Percentiles rank a stretch among this genome's conserved stretches.
These are phyloP conservation scores for Dacryopinax spathularia DNA, from an alignment of 768 basidiomycete genomes.

Conservation along the genomic window DNA sequence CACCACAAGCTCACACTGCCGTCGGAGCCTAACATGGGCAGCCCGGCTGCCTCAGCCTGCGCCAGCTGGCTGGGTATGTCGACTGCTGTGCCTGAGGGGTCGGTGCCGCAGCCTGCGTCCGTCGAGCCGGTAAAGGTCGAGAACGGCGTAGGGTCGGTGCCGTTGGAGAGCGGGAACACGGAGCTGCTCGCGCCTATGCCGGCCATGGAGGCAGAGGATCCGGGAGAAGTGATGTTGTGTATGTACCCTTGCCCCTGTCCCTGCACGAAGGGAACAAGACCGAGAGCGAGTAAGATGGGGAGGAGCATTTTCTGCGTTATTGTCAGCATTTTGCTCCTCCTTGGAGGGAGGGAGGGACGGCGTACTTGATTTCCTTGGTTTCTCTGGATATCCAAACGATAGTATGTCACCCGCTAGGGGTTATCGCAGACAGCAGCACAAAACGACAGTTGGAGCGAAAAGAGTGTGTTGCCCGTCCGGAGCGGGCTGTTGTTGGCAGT, in stretches of 20 bases:
- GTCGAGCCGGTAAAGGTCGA: neutral
- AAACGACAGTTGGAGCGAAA: no score
- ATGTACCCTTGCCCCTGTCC: neutral
- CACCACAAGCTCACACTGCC: neutral
- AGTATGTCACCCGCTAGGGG: neutral
- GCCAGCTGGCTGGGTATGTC: neutral
- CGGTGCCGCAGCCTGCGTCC: neutral
- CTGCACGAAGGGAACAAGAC: neutral
- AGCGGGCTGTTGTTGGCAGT: no score
- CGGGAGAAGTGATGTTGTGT: neutral
- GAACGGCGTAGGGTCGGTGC: no score
- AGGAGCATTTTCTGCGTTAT: neutral
- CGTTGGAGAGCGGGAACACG: no score
- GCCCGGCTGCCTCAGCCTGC: neutral
- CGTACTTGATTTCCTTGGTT: neutral
- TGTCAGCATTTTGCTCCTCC: neutral
- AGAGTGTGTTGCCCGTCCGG: no score
- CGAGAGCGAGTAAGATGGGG: neutral
- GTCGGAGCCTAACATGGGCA: neutral
- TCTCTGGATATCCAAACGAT: neutral
- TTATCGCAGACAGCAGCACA: no score
- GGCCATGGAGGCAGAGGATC: neutral
- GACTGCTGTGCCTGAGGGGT: neutral
- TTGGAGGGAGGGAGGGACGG: neutral
- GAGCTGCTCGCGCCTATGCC: neutral